Evolutionary conservation across 2,329 filamentous ascomycete genomes (phyloP).

Genomic region (Talaromyces amestolkiae): DNA sequence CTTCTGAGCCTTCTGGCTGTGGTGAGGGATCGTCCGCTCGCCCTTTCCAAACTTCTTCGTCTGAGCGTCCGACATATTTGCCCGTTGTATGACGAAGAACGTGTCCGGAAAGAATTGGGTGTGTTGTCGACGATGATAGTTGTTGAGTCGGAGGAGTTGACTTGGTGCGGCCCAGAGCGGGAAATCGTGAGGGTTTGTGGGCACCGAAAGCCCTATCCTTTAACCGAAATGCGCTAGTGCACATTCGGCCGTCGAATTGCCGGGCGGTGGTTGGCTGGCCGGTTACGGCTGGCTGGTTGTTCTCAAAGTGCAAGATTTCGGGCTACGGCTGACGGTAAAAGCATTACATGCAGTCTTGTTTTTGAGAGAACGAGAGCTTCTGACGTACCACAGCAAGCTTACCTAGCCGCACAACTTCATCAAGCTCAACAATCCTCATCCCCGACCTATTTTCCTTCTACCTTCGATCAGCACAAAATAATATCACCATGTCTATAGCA

Average conservation of each 20-base stretch:
- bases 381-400: constrained; percentile 10
- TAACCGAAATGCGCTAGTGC: constrained; percentile 42
- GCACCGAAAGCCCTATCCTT: constrained; percentile 42
- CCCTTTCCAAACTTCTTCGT: constrained; percentile 98
- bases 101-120: constrained; percentile 32
- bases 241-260: constrained; percentile 25
- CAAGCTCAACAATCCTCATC: constrained; percentile 3
- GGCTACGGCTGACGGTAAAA: constrained; percentile 7
- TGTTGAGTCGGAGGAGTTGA: constrained; percentile 38
- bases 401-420: constrained; percentile 4
- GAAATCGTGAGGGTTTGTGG: constrained; percentile 44
- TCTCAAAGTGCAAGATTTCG: background rate
- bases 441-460: constrained; percentile 18
- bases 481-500: constrained; percentile 68
- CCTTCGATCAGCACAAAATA: background rate
- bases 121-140: constrained; percentile 44
- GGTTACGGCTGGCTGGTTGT: constrained; percentile 20
- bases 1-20: constrained; percentile 91
- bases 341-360: constrained; percentile 5
- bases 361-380: constrained; percentile 27
- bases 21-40: constrained; percentile 83
- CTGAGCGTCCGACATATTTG: constrained; percentile 60
- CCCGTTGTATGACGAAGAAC: constrained; percentile 42
- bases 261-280: constrained; percentile 2
- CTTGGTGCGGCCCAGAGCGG: constrained; percentile 38